Evolutionary conservation across 345 rosid genomes (phyloP), one percentile per base, ranked within the genome.

Genomic region (Acer yangbiense): DNA sequence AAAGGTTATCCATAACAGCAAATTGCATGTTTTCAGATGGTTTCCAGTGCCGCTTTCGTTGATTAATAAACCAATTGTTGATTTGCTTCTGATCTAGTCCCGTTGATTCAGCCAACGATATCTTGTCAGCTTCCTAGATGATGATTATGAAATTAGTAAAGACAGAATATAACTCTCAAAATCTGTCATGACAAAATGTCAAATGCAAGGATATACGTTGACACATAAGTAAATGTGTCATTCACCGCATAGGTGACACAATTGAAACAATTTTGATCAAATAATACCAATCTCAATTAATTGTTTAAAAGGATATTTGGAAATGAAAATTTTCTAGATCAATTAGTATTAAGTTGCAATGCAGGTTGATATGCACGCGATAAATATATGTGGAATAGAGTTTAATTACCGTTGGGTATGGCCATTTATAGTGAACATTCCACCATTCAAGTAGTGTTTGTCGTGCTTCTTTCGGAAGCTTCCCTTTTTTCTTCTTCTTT

Each of bases 31-130:
- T 87, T 76, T 93, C 94, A 1, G 93, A 86, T 29, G 95, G 95
- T 73, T 93, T 93, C 97, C 97, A 93, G 79, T 93, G 97, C 1
- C 97, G 89, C 79, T 92, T 92, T 79, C 98, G 81, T 74, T 93
- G 98, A 78, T 93, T 93, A 79, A 93, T 93, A 83, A 93, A 93
- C 98, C 98, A 93, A 58, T 93, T 93, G 74, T 93, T 93, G 71
- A 93, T 91, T 71, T 93, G 98, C 76, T 90, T 93, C 83, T 90
- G 98, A 83, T 93, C 98, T 72, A 93, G 77, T 0, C 98, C 97
- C 12, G 97, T 92, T 68, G 91, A 82, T 74, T 91, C 92, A 6
- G 95, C 95, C 71, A 93, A 62, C 5, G 89, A 79, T 73, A 87
- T 84, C 86, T 93, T 93, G 78, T 93, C 97, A 0, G 88, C 81